These are phyloP conservation scores for Pterulicium gracile DNA, from an alignment of 1,284 basidiomycete genomes.

Conservation along the genomic window DNA sequence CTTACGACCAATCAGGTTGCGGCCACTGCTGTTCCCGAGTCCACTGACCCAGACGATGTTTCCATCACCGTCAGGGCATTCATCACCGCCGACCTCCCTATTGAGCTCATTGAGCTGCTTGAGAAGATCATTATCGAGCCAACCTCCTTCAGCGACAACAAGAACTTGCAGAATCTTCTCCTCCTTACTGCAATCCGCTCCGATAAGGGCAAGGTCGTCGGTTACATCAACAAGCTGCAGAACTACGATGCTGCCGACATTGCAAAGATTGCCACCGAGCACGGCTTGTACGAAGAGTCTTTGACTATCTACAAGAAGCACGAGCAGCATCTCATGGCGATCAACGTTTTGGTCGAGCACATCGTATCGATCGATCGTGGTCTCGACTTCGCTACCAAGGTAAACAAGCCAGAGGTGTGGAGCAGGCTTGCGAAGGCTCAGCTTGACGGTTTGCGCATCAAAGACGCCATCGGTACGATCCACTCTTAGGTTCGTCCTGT, in stretches of 20 bases:
- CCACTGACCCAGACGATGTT: conserved; percentile 97
- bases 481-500: conserved; percentile 3
- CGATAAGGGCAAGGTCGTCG: conserved; percentile 97
- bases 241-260: conserved; percentile 96
- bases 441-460: conserved; percentile 95
- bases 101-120: conserved; percentile 94
- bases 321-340: conserved; percentile 87
- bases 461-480: conserved; percentile 84
- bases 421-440: conserved; percentile 97
- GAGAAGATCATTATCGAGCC: conserved; percentile 99
- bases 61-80: conserved; percentile 99
- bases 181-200: conserved; percentile 95
- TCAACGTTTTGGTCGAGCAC: conserved; percentile 97
- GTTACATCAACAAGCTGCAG: conserved; percentile 95
- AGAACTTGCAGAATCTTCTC: conserved; percentile 89
- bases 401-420: conserved; percentile 97
- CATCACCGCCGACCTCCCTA: conserved; percentile 93
- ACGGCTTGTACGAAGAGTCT: conserved; percentile 94
- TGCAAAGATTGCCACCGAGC: conserved; percentile 93
- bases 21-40: conserved; percentile 93
- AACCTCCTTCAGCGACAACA: conserved; percentile 97
- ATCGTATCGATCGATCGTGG: conserved; percentile 97
- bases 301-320: conserved; percentile 96
- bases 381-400: conserved; percentile 92
- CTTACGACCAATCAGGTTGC: conserved; percentile 63